Evolutionary conservation across 257 asterid species (phyloP).

Genomic region (Capsicum pubescens): DNA sequence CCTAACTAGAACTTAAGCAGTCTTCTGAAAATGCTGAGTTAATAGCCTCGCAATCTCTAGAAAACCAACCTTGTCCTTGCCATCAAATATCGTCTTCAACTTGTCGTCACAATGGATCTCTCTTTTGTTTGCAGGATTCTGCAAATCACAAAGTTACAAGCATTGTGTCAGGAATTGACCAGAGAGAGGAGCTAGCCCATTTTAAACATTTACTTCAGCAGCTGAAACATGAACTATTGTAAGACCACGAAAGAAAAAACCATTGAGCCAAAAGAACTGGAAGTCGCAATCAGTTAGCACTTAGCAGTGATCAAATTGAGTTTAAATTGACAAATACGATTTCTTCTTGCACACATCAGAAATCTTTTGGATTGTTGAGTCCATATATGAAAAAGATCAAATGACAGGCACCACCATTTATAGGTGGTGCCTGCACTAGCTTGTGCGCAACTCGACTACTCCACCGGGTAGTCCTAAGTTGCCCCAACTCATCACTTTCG

Average conservation of each 20-base stretch:
- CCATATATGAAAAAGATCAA: neutral
- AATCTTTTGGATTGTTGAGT: neutral
- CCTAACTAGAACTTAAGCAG: constrained; percentile 32
- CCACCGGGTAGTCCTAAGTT: no score
- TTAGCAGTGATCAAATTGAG: constrained; percentile 8
- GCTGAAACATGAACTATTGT: neutral
- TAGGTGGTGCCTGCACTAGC: neutral
- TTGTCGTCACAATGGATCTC: constrained; percentile 66
- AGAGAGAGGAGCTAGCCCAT: no score
- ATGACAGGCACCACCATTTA: neutral
- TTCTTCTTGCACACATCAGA: neutral
- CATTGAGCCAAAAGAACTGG: neutral
- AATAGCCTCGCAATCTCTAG: constrained; percentile 55
- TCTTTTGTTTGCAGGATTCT: constrained; percentile 64
- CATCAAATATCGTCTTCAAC: constrained; percentile 62
- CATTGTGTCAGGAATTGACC: neutral
- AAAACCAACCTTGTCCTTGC: constrained; percentile 64
- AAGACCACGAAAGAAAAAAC: neutral
- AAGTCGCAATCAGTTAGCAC: neutral
- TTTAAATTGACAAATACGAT: neutral
- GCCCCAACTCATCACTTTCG: no score
- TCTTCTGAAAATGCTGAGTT: constrained; percentile 56
- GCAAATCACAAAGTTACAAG: constrained; percentile 28
- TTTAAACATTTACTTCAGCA: no score
- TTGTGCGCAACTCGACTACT: neutral